Percentiles rank a stretch among this genome's conserved stretches.
Evolutionary conservation across 495 filamentous ascomycete genomes (phyloP).

Genomic region (Penicillium macrosclerotiorum): DNA sequence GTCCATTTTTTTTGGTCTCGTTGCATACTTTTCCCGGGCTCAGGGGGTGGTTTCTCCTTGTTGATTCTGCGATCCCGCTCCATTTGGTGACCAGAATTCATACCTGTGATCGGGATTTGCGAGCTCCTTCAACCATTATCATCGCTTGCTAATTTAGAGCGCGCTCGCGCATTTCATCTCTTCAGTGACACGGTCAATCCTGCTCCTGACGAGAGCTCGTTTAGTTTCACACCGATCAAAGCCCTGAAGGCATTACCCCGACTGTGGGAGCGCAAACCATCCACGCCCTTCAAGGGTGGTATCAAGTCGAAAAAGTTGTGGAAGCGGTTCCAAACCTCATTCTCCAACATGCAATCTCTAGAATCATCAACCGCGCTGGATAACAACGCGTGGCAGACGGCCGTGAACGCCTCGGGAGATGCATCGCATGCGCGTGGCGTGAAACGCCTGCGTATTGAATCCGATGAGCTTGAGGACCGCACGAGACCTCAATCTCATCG

Average conservation of each 20-base stretch:
- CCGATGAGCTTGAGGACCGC: slow-evolving; percentile 10
- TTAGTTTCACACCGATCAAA: slow-evolving; percentile 41
- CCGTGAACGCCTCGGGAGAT: slow-evolving; percentile 34
- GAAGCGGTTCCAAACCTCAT: slow-evolving; percentile 48
- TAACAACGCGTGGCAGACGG: slow-evolving; percentile 26
- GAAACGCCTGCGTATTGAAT: slow-evolving; percentile 43
- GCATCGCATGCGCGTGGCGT: slow-evolving; percentile 36
- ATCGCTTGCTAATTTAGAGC: slow-evolving; percentile 13
- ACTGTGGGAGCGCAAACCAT: slow-evolving; percentile 56
- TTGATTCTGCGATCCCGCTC: neutral
- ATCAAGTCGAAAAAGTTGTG: slow-evolving; percentile 49
- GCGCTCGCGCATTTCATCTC: neutral
- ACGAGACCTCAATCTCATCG: slow-evolving; percentile 7
- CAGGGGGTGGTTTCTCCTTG: slow-evolving; percentile 5
- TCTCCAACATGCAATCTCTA: slow-evolving; percentile 39
- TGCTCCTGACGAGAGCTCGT: slow-evolving; percentile 19
- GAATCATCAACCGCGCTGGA: slow-evolving; percentile 27
- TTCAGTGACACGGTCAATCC: slow-evolving; percentile 14
- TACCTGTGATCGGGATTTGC: neutral
- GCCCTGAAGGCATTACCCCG: slow-evolving; percentile 33
- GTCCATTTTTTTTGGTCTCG: neutral
- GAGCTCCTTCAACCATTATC: neutral
- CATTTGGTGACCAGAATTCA: too few relatives aligned
- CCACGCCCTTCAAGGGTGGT: slow-evolving; percentile 46
- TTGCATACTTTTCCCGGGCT: neutral